These are phyloP conservation scores for Calonectria hawksworthii DNA, from an alignment of 2,329 filamentous ascomycete genomes.

Conservation along the genomic window DNA sequence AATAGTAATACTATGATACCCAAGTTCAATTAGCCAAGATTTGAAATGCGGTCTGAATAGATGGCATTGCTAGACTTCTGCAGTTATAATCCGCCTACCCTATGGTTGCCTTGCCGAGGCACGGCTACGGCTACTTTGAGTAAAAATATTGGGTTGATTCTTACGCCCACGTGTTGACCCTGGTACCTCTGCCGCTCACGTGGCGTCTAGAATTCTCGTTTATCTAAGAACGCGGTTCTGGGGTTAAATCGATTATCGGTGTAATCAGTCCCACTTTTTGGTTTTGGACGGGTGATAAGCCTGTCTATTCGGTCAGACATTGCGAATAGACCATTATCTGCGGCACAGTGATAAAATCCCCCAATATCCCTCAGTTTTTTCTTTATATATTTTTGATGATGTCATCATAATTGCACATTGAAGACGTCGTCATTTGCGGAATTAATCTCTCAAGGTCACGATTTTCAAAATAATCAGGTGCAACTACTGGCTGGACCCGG, in stretches of 20 bases:
- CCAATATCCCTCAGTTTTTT: background rate
- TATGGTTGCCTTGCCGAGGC: background rate
- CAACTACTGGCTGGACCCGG: background rate
- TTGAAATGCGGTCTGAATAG: background rate
- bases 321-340: background rate
- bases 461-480: background rate
- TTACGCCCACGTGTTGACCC: background rate
- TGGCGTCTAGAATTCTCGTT: background rate
- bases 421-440: background rate
- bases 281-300: background rate
- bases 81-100: background rate
- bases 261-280: background rate
- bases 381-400: background rate
- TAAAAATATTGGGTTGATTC: background rate
- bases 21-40: background rate
- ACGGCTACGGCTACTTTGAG: background rate
- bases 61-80: background rate
- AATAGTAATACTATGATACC: background rate
- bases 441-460: background rate
- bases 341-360: background rate
- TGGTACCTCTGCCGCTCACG: background rate
- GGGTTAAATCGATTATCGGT: background rate
- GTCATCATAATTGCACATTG: rapidly evolving
- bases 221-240: background rate
- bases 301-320: background rate